Evolutionary conservation across 2,329 filamentous ascomycete species (phyloP).

Genomic region (Stemphylium beticola): DNA sequence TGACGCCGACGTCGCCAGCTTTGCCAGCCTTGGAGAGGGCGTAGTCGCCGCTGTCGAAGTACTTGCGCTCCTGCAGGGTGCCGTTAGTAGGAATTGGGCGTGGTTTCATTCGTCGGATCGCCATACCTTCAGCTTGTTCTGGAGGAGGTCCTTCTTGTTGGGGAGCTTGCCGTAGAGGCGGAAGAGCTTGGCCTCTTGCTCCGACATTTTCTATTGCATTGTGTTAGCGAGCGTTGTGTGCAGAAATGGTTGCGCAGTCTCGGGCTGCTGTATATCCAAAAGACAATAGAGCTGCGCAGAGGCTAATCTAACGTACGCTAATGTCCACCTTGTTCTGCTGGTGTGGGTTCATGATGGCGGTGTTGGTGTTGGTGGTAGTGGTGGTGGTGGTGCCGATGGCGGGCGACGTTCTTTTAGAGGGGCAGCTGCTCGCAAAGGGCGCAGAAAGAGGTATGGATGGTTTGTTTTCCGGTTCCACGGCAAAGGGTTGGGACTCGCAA

Average conservation of each 20-base stretch:
- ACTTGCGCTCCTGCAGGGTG: constrained; percentile 76
- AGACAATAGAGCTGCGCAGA: constrained; percentile 15
- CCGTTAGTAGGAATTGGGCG: constrained; percentile 8
- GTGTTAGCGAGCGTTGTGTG: constrained; percentile 24
- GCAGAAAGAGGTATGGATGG: constrained; percentile 32
- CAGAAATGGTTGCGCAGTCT: constrained; percentile 1
- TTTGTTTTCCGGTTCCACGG: constrained; percentile 34
- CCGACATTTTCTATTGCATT: constrained; percentile 74
- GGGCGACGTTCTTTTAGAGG: constrained; percentile 23
- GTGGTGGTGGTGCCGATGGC: constrained; percentile 3
- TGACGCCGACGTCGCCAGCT: constrained; percentile 90
- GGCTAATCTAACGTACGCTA: constrained; percentile 69
- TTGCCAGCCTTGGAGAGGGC: constrained; percentile 97
- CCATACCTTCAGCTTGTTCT: constrained; percentile 89
- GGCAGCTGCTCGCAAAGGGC: constrained; percentile 15
- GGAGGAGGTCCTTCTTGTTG: constrained; percentile 92
- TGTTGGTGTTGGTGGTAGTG: constrained; percentile 4
- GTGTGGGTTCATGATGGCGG: constrained; percentile 80
- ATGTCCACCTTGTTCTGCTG: constrained; percentile 99
- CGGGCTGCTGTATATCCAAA: constrained; percentile 11
- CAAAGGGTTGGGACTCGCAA: constrained; percentile 26
- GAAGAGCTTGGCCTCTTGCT: constrained; percentile 96
- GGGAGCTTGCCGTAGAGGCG: constrained; percentile 97
- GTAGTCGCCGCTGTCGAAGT: constrained; percentile 96
- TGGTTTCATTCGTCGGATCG: not conserved